Base-by-base conservation (phyloP, 371 early-diverging fungal genomes). In the Batkoa obscura region DNA sequence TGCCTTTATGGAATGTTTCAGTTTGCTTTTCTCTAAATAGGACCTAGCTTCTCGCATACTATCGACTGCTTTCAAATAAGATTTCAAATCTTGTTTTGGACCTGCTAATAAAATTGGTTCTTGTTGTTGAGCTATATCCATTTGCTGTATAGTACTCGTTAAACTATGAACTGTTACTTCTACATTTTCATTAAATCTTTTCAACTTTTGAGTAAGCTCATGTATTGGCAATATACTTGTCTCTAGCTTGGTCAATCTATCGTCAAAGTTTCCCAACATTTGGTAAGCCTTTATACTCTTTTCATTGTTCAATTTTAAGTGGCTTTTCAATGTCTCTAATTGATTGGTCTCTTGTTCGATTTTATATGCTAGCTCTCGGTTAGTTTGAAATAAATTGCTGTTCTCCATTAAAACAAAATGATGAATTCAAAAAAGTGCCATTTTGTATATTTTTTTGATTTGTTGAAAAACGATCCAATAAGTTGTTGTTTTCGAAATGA, bases 181-280 rank as follows among this genome's bases (percentile, higher is more conserved):
- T 10, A 56, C 23, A 48, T 56, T 88, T 56, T 81, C 84, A 32
- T 81, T 82, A 1, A 86, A 60, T 36, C 71, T 69, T 0, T 87
- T 85, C 52, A 92, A 63, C 64, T 80, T 81, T 57, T 84, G 82
- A n/a, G 90, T 90, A 15, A 85, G 74, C 51, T 73, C 73, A 60
- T 90, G 86, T 47, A 92, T 90, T 6, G 93, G 90, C 17, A 84
- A 64, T 3, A 90, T 86, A 3, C 84, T 80, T 9, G 78, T 73
- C 55, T 88, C 90, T 15, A 92, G 66, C 57, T 78, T 78, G 42
- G 75, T 66, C n/a, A 92, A 68, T 47, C 93, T 72, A 39, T 76
- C 74, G 67, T 90, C 90, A 67, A 92, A 55, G 2, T 42, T 43
- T 5, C 33, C 31, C 34, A 55, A 45, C 2, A 33, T 55, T 9